Evolutionary conservation across 495 filamentous ascomycete species (phyloP), one percentile per base, ranked within the genome.

Genomic region (Trichocladium uniseriatum): DNA sequence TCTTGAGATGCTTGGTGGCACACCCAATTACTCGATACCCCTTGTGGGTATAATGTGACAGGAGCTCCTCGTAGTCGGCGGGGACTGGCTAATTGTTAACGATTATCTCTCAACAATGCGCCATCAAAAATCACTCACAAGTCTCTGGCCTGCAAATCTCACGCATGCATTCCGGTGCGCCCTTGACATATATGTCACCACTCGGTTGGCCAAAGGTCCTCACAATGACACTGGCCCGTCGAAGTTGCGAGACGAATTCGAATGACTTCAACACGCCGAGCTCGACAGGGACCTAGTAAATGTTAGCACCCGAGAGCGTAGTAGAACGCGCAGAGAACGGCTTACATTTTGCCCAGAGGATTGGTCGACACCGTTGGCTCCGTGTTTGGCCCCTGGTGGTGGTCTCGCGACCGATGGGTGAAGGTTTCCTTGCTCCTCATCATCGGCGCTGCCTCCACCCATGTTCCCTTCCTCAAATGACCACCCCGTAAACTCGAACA

Each of bases 401-500:
- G 94, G 91, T 34, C 84, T 75, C 49, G 92, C 91, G 46, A 95
- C 82, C 1, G 94, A 87, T 16, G 88, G 91, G 2, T 80, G 79
- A 18, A 86, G 68, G 45, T 78, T 75, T 56, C 83, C 66, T 62
- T 87, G 71, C 57, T 86, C 74, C 52, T 87, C 74, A 48, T 84
- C 75, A 45, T 86, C 72, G 40, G 63, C 57, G 57, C 73, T 69
- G 58, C 77, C 70, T 24, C 71, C 62, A 21, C 73, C 71, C 53
- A 83, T 77, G 31, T 77, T 82, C 3, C 89, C 86, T 69, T 99
- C 92, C 61, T 95, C 82, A 55, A 83, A 99, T 2, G 80, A 78
- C 94, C 94, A 99, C 6, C 79, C 78, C 1, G 94, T 99, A 57
- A 95, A 99, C 57, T 95, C 82, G 61, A 99, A 99, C 94, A 99